Evolutionary conservation across 495 filamentous ascomycete species (phyloP), one percentile per base, ranked within the genome.

Genomic region (Podospora appendiculata): DNA sequence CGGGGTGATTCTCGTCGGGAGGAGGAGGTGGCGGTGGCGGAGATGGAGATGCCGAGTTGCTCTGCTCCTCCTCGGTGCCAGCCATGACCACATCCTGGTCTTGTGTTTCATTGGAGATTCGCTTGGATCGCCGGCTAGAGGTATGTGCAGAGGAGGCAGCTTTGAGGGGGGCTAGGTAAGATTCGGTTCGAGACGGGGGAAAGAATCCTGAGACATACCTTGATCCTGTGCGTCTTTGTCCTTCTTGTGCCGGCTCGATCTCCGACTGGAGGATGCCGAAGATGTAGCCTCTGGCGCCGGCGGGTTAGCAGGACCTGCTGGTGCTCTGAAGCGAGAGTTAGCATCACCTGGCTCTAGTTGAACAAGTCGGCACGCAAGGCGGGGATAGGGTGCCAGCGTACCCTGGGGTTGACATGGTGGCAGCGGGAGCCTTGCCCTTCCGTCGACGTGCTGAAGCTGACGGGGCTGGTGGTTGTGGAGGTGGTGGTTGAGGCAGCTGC

Each of bases 351-450:
- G 32, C 4, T 25, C 40, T 9, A 25, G 5, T 25, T 2, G 5
- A 25, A 25, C 25, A 25, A 25, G 2, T 25, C 5, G 25, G 5
- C 25, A 25, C 25, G 25, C 25, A 25, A 25, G 25, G 5, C 25
- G 25, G 25, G 25, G 25, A 5, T 3, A 41, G n/a, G 12, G 16
- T 14, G 13, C 18, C 41, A 34, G 40, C 19, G 36, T 32, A 93
- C 89, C 81, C 84, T 65, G 86, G 81, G 75, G 85, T 88, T 71
- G 90, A 90, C 90, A 92, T 93, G 63, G 76, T 78, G 70, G 77
- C 71, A 46, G 81, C 71, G 47, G 81, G 64, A 65, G 77, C 72
- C 71, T 86, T 83, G 64, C 79, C 72, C 70, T 80, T 78, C 69
- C 70, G 76, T 59, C 79, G 82, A 50, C 83, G 81, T 52, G 79